Base-by-base conservation (phyloP, 2,329 filamentous ascomycete species). In the Seiridium cupressi region DNA sequence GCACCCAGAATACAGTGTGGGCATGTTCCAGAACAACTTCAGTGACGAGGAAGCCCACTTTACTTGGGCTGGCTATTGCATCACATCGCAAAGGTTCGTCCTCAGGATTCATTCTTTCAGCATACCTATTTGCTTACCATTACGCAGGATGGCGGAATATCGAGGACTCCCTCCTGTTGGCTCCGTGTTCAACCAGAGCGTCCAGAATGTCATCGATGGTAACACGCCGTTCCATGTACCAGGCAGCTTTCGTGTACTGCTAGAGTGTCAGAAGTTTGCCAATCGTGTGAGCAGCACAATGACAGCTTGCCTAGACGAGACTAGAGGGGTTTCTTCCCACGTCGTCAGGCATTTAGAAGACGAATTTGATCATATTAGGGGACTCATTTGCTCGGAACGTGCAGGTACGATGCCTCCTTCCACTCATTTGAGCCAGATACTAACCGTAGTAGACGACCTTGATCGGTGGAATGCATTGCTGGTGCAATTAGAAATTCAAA, bases 41-140 rank as follows among this genome's bases (percentile, higher is more conserved):
- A 79, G 79, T 0, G 78, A 84, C 57, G 79, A 84, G 59, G 82
- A 84, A 60, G 82, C 82, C 2, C 75, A 77, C 0, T 79, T 74
- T 51, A 83, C 82, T 0, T 85, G 83, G 83, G 74, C 81, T 2
- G 81, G 80, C 1, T 81, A 80, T 62, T 84, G 81, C 32, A 79
- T 83, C 11, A 72, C 84, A 6, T 75, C 79, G 1, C 82, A 85
- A 62, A 77, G 78, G 79, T 81, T 66, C 3, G 70, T 58, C 40
- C n/a, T 7, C 47, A 55, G 4, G 10, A 10, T 32, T 51, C 26
- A 31, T 42, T 26, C 10, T 4, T 9, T 36, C 26, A 1, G 18
- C 5, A 2, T 38, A n/a, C 4, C 36, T 44, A 26, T 18, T 44
- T 44, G n/a, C 26, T 59, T 32, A 59, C 55, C 58, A 3, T 77